Evolutionary conservation across 805 yeast species (phyloP).

Genomic region (Metschnikowia kunwiensis): DNA sequence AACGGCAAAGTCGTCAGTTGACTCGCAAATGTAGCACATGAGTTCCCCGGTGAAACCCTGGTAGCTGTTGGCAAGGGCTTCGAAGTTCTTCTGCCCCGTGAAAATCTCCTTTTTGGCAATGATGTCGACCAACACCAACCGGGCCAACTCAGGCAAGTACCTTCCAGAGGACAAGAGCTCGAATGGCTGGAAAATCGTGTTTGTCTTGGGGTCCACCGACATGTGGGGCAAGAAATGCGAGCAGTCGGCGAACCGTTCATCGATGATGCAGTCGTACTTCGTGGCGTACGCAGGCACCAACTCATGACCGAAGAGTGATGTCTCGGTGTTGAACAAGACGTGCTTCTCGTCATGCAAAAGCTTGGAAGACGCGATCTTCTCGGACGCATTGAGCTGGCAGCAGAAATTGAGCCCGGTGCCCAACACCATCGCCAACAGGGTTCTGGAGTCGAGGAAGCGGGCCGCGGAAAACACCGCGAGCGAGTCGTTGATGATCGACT

Average conservation of each 20-base stretch:
- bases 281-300: constrained; percentile 32
- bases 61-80: constrained; percentile 19
- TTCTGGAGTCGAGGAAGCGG: constrained; percentile 31
- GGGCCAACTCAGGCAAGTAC: constrained; percentile 51
- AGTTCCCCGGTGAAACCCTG: constrained; percentile 41
- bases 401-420: constrained; percentile 70
- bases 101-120: constrained; percentile 29
- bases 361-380: constrained; percentile 17
- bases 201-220: constrained; percentile 24
- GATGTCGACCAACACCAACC: constrained; percentile 41
- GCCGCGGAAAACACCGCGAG: constrained; percentile 64
- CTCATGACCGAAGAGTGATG: constrained; percentile 51
- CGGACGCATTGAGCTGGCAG: constrained; percentile 30
- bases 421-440: constrained; percentile 53
- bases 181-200: constrained; percentile 49
- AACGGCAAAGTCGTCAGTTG: constrained; percentile 19
- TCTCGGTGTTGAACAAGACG: constrained; percentile 49
- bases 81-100: constrained; percentile 13
- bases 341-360: constrained; percentile 9
- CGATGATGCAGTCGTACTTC: constrained; percentile 39
- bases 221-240: constrained; percentile 30
- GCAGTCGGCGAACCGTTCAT: constrained; percentile 24
- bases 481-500: constrained; percentile 58
- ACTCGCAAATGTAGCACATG: constrained; percentile 39
- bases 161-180: constrained; percentile 56